phyloP scores from a whole-genome alignment of 805 yeast species.

The Pichia gijzeniarum region DNA sequence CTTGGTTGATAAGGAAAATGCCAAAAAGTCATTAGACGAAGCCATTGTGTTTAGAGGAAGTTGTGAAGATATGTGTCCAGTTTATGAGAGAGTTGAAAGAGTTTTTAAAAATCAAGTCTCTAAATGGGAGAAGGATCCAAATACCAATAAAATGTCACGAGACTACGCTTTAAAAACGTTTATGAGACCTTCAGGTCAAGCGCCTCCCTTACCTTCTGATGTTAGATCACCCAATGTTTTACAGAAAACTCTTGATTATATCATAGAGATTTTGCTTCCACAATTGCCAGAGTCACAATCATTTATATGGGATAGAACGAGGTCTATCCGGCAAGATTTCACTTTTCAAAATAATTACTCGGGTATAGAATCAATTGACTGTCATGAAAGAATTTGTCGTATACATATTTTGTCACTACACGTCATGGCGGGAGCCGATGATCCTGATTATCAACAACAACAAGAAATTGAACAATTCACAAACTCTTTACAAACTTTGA shows the following conservation, averaged over 20 bases:
- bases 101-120: conserved; percentile 82
- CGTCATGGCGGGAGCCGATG: conserved; percentile 67
- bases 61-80: conserved; percentile 92
- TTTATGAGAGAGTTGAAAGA: conserved; percentile 84
- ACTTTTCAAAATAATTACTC: conserved; percentile 90
- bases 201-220: conserved; percentile 95
- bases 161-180: conserved; percentile 79
- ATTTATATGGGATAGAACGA: conserved; percentile 93
- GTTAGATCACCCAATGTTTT: conserved; percentile 88
- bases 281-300: conserved; percentile 80
- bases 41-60: conserved; percentile 87
- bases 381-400: conserved; percentile 86
- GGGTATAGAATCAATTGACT: conserved; percentile 90
- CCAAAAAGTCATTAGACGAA: conserved; percentile 73
- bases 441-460: conserved; percentile 76
- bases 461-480: conserved; percentile 94
- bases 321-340: conserved; percentile 95
- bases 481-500: conserved; percentile 80
- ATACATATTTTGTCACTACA: conserved; percentile 80
- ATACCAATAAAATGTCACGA: conserved; percentile 50
- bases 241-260: conserved; percentile 58
- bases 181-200: conserved; percentile 96
- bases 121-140: conserved; percentile 63
- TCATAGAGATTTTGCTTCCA: conserved; percentile 56
- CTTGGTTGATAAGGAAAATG: conserved; percentile 81